Evolutionary conservation across 345 rosid species (phyloP).

Genomic region (Salix koriyanagi): DNA sequence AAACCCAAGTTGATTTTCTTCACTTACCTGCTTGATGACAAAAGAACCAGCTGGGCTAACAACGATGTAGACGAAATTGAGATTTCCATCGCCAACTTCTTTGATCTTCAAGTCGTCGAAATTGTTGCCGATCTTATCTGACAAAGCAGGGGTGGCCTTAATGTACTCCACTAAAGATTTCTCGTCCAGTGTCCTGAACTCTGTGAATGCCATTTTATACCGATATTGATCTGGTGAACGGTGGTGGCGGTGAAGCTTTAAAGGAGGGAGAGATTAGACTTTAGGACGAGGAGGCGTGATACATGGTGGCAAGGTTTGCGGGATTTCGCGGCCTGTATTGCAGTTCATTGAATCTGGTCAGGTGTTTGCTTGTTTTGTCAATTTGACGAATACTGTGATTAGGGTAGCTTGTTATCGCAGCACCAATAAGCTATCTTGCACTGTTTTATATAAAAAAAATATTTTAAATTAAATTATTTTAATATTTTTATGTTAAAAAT

Average conservation of each 20-base stretch:
- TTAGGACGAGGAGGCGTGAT: background rate
- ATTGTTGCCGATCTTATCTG: constrained; percentile 52
- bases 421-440: background rate
- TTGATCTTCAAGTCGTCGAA: constrained; percentile 58
- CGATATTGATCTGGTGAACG: background rate
- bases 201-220: constrained; percentile 47
- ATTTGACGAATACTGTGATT: too few relatives aligned
- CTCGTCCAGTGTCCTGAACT: constrained; percentile 70
- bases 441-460: too few relatives aligned
- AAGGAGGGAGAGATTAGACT: background rate
- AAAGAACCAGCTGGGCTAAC: constrained; percentile 58
- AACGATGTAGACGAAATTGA: constrained; percentile 84
- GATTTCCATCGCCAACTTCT: constrained; percentile 98
- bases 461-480: too few relatives aligned
- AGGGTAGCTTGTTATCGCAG: background rate
- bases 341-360: constrained; percentile 24
- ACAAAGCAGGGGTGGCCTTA: constrained; percentile 63
- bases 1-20: background rate
- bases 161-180: constrained; percentile 72
- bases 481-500: too few relatives aligned
- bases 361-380: too few relatives aligned
- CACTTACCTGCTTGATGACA: constrained; percentile 75
- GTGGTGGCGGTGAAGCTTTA: background rate
- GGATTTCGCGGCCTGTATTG: background rate
- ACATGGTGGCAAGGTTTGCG: background rate